Base-by-base conservation (phyloP, 1,284 basidiomycete genomes). In the Pterula multifida region DNA sequence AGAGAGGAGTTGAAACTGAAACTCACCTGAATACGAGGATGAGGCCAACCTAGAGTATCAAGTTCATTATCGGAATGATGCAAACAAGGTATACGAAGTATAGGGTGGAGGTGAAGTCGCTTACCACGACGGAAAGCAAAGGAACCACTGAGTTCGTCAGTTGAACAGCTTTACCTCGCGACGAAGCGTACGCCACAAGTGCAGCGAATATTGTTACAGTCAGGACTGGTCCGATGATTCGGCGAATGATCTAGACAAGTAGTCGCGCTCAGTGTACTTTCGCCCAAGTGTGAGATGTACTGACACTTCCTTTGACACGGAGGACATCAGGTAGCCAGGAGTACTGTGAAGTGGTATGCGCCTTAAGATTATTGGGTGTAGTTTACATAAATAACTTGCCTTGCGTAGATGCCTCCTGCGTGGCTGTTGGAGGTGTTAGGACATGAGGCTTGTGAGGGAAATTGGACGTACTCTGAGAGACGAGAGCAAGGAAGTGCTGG, bases 321-420 rank as follows among this genome's bases (percentile, higher is more conserved):
- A 92, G 71, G 24, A 92, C 86, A 64, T 94, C 91, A 9, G 86
- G 85, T 21, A 93, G 68, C 87, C 91, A 94, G 28, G 88, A 89
- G 61, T 91, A 90, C 83, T 91, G 61, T 21, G 39, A 23, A 22
- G 24, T 23, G 19, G 13, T 22, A 42, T 15, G 21, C 12, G 32
- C 39, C 21, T 13, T 21, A 42, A n/a, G n/a, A n/a, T n/a, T n/a
- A n/a, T n/a, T n/a, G n/a, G n/a, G n/a, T n/a, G n/a, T n/a, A n/a
- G n/a, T n/a, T n/a, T n/a, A n/a, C n/a, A n/a, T n/a, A n/a, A n/a
- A n/a, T 22, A 12, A 42, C 49, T 32, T 52, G 71, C 73, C 61
- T 70, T 73, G 57, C 73, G 67, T 51, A 76, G 54, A 62, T 72
- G 58, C 51, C 63, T 67, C 50, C 73, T 64, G 17, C 39, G 39